These are phyloP conservation scores for Trametes sanguinea DNA, from an alignment of 768 basidiomycete genomes.

Conservation along the genomic window DNA sequence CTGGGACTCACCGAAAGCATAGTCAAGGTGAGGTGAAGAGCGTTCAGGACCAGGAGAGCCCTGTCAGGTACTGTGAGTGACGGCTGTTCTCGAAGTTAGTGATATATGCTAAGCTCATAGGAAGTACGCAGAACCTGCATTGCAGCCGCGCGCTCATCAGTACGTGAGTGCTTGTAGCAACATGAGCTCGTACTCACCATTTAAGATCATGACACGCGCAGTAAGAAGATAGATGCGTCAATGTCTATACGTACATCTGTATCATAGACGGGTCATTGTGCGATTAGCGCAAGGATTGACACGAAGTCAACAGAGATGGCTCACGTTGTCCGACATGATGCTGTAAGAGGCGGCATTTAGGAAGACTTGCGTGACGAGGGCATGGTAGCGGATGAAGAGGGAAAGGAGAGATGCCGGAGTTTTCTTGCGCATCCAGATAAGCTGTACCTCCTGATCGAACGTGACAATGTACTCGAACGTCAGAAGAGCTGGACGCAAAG, in stretches of 20 bases:
- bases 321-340: neutral
- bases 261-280: no score
- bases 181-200: neutral
- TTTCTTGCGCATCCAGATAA: conserved; percentile 17
- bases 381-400: conserved; percentile 15
- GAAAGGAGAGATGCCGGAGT: conserved; percentile 15
- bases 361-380: neutral
- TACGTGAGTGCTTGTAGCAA: no score
- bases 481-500: conserved; percentile 5
- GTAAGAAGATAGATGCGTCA: no score
- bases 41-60: neutral
- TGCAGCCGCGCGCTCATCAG: neutral
- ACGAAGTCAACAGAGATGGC: no score
- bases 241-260: no score
- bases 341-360: neutral
- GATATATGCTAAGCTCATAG: neutral
- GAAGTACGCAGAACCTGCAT: neutral
- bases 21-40: neutral
- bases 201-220: neutral
- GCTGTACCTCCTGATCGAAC: conserved; percentile 7
- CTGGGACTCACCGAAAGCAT: neutral
- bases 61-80: neutral
- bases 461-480: conserved; percentile 17
- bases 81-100: no score
- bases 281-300: no score